Conservation (phyloP, 2,329 filamentous ascomycete genomes). For the Epicoccum sorghinum region DNA sequence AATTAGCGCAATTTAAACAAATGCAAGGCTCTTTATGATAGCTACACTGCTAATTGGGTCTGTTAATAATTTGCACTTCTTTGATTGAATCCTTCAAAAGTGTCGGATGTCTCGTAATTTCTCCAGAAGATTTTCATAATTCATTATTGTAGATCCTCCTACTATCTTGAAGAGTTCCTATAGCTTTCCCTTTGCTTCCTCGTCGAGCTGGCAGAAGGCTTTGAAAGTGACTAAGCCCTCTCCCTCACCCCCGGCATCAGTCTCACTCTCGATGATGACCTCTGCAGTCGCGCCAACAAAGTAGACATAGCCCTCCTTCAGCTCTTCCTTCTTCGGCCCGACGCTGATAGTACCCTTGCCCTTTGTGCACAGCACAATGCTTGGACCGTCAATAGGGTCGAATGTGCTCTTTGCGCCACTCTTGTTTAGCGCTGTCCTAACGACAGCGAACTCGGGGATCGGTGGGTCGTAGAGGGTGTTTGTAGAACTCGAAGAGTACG, state of each 20-base stretch:
- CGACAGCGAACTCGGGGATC: slow-evolving; percentile 93
- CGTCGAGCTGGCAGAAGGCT: slow-evolving; percentile 82
- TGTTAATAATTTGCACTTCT: too few species aligned
- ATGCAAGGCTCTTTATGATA: too few species aligned
- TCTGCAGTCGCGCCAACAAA: slow-evolving; percentile 86
- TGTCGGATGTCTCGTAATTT: too few species aligned
- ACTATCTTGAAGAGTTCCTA: slow-evolving; percentile 6
- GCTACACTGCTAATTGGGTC: too few species aligned
- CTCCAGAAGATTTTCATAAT: too few species aligned
- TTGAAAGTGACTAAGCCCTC: slow-evolving; percentile 87
- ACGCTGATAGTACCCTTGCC: slow-evolving; percentile 85
- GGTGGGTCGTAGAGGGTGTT: slow-evolving; percentile 88
- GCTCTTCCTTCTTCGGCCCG: slow-evolving; percentile 77
- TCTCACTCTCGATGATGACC: slow-evolving; percentile 72
- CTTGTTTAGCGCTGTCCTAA: slow-evolving; percentile 75
- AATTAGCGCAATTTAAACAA: too few species aligned
- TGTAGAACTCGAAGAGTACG: slow-evolving; percentile 77
- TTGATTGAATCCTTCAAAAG: too few species aligned
- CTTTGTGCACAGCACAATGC: slow-evolving; percentile 87
- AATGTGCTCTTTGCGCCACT: slow-evolving; percentile 83
- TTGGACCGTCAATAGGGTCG: slow-evolving; percentile 84
- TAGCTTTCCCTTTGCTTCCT: slow-evolving; percentile 37
- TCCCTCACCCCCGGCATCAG: slow-evolving; percentile 48
- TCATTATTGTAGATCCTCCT: too few species aligned
- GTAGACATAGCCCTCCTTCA: slow-evolving; percentile 58